A percentile compares a stretch with the other conserved stretches of the same genome.
phyloP scores from a whole-genome alignment of 228 moss, liverwort and hornwort genomes.

The Sphagnum magellanicum region DNA sequence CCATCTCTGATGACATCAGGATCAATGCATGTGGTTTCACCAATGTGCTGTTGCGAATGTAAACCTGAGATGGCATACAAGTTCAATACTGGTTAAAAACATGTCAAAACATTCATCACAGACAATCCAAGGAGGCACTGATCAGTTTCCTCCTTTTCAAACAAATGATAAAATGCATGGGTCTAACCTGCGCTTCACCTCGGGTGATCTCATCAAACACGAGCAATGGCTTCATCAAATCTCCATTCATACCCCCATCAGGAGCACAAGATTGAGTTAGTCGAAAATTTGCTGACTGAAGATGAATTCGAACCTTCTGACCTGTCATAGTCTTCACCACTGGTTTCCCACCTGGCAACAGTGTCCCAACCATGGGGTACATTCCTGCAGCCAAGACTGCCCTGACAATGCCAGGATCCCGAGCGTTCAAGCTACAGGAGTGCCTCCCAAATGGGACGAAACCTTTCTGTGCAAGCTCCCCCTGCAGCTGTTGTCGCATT shows the following conservation, averaged over 20 bases:
- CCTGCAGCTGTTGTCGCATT: slow-evolving; percentile 85
- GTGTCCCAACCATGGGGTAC: slow-evolving; percentile 95
- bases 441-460: slow-evolving; percentile 74
- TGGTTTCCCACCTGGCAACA: slow-evolving; percentile 67
- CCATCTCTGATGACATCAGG: slow-evolving; percentile 88
- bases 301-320: slow-evolving; percentile 93
- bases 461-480: slow-evolving; percentile 89
- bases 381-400: slow-evolving; percentile 88
- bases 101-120: no score
- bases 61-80: slow-evolving; percentile 37
- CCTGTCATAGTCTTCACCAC: slow-evolving; percentile 85
- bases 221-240: slow-evolving; percentile 52
- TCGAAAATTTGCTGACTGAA: slow-evolving; percentile 80
- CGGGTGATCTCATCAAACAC: slow-evolving; percentile 94
- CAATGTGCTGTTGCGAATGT: slow-evolving; percentile 81
- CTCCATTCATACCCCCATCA: slow-evolving; percentile 25
- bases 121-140: no score
- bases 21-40: slow-evolving; percentile 86
- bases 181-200: slow-evolving; percentile 70
- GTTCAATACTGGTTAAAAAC: no score
- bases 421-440: slow-evolving; percentile 84
- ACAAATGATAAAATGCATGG: not conserved
- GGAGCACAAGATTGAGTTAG: slow-evolving; percentile 18
- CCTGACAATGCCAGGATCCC: slow-evolving; percentile 86
- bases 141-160: no score